Conservation (phyloP, 2,329 filamentous ascomycete genomes). For the Penicillium fuscoglaucum region DNA sequence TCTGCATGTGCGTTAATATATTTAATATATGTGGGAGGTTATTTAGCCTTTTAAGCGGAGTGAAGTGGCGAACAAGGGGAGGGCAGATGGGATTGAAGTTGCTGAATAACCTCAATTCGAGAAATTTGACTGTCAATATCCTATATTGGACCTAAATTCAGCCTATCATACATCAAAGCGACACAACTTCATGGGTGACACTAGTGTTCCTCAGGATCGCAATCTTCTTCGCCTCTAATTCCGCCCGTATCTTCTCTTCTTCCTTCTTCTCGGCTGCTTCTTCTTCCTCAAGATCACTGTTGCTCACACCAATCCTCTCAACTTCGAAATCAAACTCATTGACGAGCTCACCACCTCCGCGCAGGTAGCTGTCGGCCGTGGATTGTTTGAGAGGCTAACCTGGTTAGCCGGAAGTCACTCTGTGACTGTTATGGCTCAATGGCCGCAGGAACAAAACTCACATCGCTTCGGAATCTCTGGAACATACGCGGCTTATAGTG, state of each 20-base stretch:
- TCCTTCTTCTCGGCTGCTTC: neutral
- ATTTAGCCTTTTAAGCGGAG: neutral
- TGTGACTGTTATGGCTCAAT: neutral
- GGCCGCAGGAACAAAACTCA: neutral
- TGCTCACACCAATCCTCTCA: neutral
- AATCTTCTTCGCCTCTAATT: neutral
- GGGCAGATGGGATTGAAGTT: too few relatives aligned
- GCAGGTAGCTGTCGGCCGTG: neutral
- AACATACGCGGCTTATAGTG: too few relatives aligned
- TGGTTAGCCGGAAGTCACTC: neutral
- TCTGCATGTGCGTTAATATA: neutral
- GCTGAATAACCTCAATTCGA: neutral
- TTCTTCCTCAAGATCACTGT: too few relatives aligned
- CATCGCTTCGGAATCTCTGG: neutral
- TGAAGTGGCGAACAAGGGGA: neutral
- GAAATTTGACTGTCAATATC: neutral
- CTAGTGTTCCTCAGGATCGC: neutral
- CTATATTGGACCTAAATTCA: neutral
- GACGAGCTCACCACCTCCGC: neutral
- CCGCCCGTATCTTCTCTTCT: neutral
- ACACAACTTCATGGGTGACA: neutral
- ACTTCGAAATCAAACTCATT: neutral
- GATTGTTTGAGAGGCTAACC: neutral
- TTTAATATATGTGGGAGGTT: neutral
- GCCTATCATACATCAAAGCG: too few relatives aligned